A percentile compares a stretch with the other conserved stretches of the same genome.
phyloP scores from a whole-genome alignment of 1,139 yeast genomes.

The Kodamaea anthophila region DNA sequence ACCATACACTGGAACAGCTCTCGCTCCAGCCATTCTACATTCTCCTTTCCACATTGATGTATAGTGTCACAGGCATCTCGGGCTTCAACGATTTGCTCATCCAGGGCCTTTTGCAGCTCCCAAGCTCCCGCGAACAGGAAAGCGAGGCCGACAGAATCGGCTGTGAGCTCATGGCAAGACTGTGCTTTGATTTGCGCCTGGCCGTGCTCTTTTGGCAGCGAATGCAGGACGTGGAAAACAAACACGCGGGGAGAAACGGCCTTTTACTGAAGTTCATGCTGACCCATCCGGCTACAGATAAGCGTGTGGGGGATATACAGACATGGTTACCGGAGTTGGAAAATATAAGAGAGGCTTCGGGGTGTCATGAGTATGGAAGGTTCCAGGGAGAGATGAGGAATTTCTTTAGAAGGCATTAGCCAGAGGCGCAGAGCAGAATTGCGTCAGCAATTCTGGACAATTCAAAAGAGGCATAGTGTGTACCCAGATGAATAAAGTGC shows the following conservation, averaged over 20 bases:
- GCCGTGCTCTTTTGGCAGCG: slow-evolving; percentile 78
- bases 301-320: slow-evolving; percentile 62
- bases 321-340: slow-evolving; percentile 72
- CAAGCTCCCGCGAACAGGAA: slow-evolving; percentile 90
- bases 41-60: slow-evolving; percentile 41
- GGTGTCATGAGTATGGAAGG: slow-evolving; percentile 25
- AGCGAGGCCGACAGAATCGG: slow-evolving; percentile 96
- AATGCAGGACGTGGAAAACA: slow-evolving; percentile 58
- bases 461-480: no score
- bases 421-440: no score
- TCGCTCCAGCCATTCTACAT: slow-evolving; percentile 53
- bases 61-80: slow-evolving; percentile 27
- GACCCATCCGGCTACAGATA: slow-evolving; percentile 84
- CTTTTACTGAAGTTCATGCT: slow-evolving; percentile 55
- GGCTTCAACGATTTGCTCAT: slow-evolving; percentile 49
- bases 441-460: no score
- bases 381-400: slow-evolving; percentile 15
- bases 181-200: slow-evolving; percentile 74
- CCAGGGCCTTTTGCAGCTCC: slow-evolving; percentile 60
- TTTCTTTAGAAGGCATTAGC: slow-evolving; percentile 14
- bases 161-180: slow-evolving; percentile 80
- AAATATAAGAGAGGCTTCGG: slow-evolving; percentile 28
- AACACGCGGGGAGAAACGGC: slow-evolving; percentile 19
- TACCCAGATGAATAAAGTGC: no score
- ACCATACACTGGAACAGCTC: slow-evolving; percentile 81